Evolutionary conservation across 371 early-diverging fungal species (phyloP).

Genomic region (Syncephalastrum sp.): DNA sequence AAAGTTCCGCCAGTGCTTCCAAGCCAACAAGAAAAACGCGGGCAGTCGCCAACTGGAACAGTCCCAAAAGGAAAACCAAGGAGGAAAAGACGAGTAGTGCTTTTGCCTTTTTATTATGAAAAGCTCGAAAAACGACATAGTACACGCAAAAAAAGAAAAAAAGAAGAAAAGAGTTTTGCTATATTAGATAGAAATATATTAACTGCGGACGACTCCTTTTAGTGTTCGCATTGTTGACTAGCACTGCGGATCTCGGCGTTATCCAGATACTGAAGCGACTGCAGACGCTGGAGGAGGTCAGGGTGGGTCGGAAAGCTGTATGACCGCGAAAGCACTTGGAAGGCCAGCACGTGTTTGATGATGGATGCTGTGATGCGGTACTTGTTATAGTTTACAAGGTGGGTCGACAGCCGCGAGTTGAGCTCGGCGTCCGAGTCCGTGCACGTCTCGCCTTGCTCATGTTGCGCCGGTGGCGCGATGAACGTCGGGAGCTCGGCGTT

Average conservation of each 20-base stretch:
- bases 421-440: conserved; percentile 19
- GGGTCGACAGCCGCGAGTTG: conserved; percentile 25
- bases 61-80: conserved; percentile 6
- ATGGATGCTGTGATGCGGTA: conserved; percentile 62
- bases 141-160: not conserved
- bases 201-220: not conserved
- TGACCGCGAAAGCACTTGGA: conserved; percentile 53
- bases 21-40: conserved; percentile 50
- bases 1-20: conserved; percentile 71
- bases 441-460: conserved; percentile 10
- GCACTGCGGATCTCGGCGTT: conserved; percentile 40
- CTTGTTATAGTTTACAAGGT: conserved; percentile 66
- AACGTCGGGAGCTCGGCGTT: conserved; percentile 63
- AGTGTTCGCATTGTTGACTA: conserved; percentile 42
- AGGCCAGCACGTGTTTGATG: conserved; percentile 61
- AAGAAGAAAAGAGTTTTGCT: conserved; percentile 1
- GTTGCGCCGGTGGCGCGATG: conserved; percentile 26
- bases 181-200: not conserved
- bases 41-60: conserved; percentile 42
- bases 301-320: conserved; percentile 43
- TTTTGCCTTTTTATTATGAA: too few relatives aligned
- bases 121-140: not conserved
- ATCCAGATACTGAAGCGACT: conserved; percentile 33
- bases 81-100: too few relatives aligned
- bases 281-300: conserved; percentile 21